Evolutionary conservation across 192 early-diverging fungal species (phyloP), one percentile per base, ranked within the genome.

Genomic region (Umbelopsis vinacea): DNA sequence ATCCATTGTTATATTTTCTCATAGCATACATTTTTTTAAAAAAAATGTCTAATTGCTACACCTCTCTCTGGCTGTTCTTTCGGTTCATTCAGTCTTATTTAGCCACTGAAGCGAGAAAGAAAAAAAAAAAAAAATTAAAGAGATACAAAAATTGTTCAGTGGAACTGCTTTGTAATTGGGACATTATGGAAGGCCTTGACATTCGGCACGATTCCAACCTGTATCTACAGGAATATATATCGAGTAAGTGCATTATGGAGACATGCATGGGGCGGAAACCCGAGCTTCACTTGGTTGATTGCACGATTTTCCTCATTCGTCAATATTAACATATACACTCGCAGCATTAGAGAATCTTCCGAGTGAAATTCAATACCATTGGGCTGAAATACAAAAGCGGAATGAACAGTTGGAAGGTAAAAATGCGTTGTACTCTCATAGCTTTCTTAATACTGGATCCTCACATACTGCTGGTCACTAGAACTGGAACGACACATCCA

Each of bases 311-410:
- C 29, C 7, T 55, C 14, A 53, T 67, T 22, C 50, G 66, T 71
- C 53, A 38, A 55, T 35, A 48, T 71, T 68, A 0, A 66, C 22
- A 33, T 73, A 7, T 29, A 4, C 38, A 19, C 14, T 71, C 11
- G 4, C 66, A 78, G 76, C 72, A 45, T 47, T 78, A 54, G 76
- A 78, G 48, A 78, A 78, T 78, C 76, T 78, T 70, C 76, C 76
- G 69, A 78, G 76, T 71, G 76, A 78, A 74, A 78, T 78, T 38
- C 35, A 50, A 8, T 74, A 78, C 46, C 76, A 78, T 35, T 78
- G 72, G 68, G 68, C 76, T 29, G 76, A 78, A 71, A 78, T 78
- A 15, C 68, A 69, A 45, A 73, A 78, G 24, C 37, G 72, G 26
- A 43, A 74, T 21, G 72, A 78, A 35, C 76, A 78, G 23, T 29